Evolutionary conservation across 2,329 filamentous ascomycete species (phyloP), one percentile per base, ranked within the genome.

Genomic region (Beauveria pseudobassiana): DNA sequence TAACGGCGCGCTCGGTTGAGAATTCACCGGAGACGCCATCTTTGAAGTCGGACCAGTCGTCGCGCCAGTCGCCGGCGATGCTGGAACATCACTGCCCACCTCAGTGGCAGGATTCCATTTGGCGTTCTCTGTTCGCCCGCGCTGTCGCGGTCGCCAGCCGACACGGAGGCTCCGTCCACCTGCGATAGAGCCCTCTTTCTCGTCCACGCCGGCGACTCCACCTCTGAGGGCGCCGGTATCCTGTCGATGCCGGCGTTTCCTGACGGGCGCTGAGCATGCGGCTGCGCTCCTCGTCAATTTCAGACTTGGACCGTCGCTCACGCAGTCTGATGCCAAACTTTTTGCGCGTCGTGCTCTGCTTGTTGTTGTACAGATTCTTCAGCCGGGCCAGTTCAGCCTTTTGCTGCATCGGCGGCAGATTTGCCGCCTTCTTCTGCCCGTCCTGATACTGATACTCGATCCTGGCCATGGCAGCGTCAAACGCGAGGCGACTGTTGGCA

Each of bases 311-410:
- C 0, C 82, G 78, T 14, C 81, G 73, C 64, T 78, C 75, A 0
- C 80, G 77, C 16, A 85, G 74, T 1, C 77, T 76, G 38, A 86
- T 81, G n/a, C 82, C 82, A 63, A 80, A 85, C 63, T 78, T 83
- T 68, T 83, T 85, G 14, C 83, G 77, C 3, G 83, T 80, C n/a
- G 76, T 76, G 59, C 80, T 83, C 68, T 83, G 81, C 62, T 82
- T 83, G 3, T 81, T 83, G 49, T 79, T 79, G 65, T 81, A 82
- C 3, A 77, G 77, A 64, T 84, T 85, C 46, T 78, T 78, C 1
- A 84, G 66, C 10, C 73, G 77, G 0, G 76, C 74, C 0, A 83
- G 57, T 52, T 64, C 63, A 65, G 73, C 55, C 67, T 69, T 48
- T 62, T 70, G 65, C 2, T 16, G 72, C 69, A 43, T 46, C 24